These are phyloP conservation scores for Dryadomyces sulphureus DNA, from an alignment of 2,329 filamentous ascomycete species.

Conservation along the genomic window DNA sequence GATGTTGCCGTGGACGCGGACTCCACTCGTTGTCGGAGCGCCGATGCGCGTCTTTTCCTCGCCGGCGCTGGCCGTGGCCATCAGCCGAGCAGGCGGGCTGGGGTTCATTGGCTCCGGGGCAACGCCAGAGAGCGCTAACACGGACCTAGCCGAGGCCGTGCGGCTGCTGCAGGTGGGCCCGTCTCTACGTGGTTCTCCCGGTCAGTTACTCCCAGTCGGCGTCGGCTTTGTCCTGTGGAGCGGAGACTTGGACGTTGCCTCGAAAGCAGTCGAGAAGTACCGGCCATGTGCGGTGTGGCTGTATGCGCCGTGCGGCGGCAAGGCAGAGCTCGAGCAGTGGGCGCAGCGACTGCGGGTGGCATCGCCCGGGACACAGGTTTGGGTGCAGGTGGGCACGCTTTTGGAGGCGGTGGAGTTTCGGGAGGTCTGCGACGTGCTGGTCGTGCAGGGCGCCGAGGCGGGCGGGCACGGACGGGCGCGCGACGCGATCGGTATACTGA, in stretches of 20 bases:
- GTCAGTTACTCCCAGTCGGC: constrained; percentile 31
- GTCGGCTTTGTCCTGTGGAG: constrained; percentile 48
- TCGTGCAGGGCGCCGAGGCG: constrained; percentile 49
- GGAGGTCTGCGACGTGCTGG: constrained; percentile 47
- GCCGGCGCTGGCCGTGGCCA: constrained; percentile 22
- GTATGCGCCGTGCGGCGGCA: constrained; percentile 40
- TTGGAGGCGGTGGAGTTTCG: constrained; percentile 35
- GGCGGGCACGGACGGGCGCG: constrained; percentile 45
- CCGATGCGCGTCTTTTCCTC: constrained; percentile 25
- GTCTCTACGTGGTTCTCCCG: constrained; percentile 9
- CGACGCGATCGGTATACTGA: constrained; percentile 36
- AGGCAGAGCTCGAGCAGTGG: constrained; percentile 17
- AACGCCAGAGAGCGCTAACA: constrained; percentile 6
- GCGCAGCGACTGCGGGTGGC: constrained; percentile 21
- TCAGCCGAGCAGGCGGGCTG: constrained; percentile 24
- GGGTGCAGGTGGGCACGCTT: constrained; percentile 45
- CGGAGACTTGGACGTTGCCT: constrained; percentile 23
- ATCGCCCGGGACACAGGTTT: constrained; percentile 23
- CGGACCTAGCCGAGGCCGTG: constrained; percentile 1
- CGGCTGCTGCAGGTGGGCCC: constrained; percentile 12
- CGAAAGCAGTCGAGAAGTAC: constrained; percentile 34
- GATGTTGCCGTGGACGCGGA: constrained; percentile 21
- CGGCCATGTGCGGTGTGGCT: constrained; percentile 49
- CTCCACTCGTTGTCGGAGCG: constrained; percentile 24
- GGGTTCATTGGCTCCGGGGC: constrained; percentile 15